Evolutionary conservation across 1,284 basidiomycete species (phyloP).

Genomic region (Moesziomyces sp.): DNA sequence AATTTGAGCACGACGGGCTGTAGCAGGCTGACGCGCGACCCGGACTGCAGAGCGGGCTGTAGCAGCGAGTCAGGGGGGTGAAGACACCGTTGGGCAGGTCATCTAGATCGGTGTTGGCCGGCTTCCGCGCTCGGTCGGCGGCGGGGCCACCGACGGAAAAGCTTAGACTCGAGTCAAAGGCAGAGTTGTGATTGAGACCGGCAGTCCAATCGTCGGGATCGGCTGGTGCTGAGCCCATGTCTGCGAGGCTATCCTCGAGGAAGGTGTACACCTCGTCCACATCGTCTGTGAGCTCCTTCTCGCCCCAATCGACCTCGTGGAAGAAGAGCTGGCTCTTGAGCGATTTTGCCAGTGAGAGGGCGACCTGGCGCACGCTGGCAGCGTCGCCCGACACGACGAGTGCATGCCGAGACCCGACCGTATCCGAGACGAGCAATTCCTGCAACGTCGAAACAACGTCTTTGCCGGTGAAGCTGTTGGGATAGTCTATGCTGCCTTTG

Average conservation of each 20-base stretch:
- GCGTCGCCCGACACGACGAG: conserved; percentile 17
- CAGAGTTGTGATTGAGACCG: conserved; percentile 23
- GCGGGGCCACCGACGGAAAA: conserved; percentile 22
- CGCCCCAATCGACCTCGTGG: conserved; percentile 96
- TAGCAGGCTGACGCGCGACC: conserved; percentile 42
- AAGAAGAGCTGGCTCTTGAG: conserved; percentile 93
- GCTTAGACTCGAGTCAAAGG: conserved; percentile 30
- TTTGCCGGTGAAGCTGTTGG: conserved; percentile 64
- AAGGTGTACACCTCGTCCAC: conserved; percentile 97
- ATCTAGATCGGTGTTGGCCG: conserved; percentile 72
- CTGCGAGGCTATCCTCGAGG: conserved; percentile 76
- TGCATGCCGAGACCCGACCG: conserved; percentile 69
- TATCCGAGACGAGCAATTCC: conserved; percentile 32
- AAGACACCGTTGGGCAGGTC: conserved; percentile 92
- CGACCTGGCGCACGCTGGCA: conserved; percentile 73
- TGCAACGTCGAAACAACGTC: conserved; percentile 61
- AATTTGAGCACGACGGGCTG: conserved; percentile 51
- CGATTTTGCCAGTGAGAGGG: conserved; percentile 85
- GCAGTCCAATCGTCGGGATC: conserved; percentile 41
- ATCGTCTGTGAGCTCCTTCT: conserved; percentile 83
- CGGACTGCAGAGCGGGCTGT: conserved; percentile 89
- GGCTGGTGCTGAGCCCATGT: conserved; percentile 12
- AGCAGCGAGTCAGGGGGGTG: conserved; percentile 94
- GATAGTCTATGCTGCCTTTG: conserved; percentile 65
- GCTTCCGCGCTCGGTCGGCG: conserved; percentile 11